Base-by-base conservation (phyloP, 148 eudicot species). In the Gaultheria prostrata region DNA sequence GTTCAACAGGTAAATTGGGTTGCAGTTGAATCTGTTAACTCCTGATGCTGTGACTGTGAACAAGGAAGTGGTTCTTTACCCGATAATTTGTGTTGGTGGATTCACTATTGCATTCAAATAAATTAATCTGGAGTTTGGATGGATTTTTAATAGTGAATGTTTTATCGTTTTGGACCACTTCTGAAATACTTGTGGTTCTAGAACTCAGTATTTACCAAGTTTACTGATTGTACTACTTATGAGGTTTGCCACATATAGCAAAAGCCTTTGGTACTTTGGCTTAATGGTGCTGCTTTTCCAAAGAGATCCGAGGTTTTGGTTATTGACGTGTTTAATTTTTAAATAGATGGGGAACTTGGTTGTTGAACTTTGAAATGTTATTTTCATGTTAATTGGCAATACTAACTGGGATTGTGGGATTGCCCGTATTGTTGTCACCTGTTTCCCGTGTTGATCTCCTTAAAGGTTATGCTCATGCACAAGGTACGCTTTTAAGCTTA, bases 1-100 rank as follows among this genome's bases (percentile, higher is more conserved):
- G 43, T 32, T 43, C 17, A 15, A 39, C 84, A 74, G 84, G 80
- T 82, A 39, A 78, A 18, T 51, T 32, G 48, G 79, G 61, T 74
- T 33, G 71, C 17, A 24, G 56, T 57, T 63, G 75, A 45, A 74
- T 54, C 33, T 26, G 24, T 28, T 21, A 15, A 59, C 18, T 13
- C 50, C 78, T 30, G 51, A 32, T 33, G 67, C 78, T 9, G 51
- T n/a, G n/a, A n/a, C 78, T 9, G 51, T 51, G 53, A 18, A 24
- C 7, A 1, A 54, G 35, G 69, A 12, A 11, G 5, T 20, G 51
- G 15, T 53, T 12, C 48, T 35, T 54, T 33, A 51, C 80, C 72
- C 30, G 53, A 15, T 13, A 9, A 39, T 45, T 56, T 43, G 59
- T 48, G 7, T 72, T 35, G 63, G 72, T 57, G 78, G 71, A 45